phyloP scores from a whole-genome alignment of 768 basidiomycete genomes.

The Fomitopsis serialis region DNA sequence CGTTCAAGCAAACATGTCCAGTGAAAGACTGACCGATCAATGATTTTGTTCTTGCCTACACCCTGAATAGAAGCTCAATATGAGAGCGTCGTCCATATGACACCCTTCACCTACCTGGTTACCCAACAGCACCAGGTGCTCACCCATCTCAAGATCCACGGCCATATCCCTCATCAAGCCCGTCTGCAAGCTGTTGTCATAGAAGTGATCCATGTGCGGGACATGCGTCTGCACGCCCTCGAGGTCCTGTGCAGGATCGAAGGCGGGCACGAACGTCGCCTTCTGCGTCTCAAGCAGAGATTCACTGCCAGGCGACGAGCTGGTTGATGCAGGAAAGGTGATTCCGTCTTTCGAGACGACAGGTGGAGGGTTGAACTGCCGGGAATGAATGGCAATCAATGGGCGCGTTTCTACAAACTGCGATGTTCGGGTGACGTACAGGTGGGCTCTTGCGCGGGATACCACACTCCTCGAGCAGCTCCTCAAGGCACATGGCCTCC shows the following conservation, averaged over 20 bases:
- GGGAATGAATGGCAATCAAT: background rate
- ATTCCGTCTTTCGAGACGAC: constrained; percentile 32
- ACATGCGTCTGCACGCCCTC: constrained; percentile 54
- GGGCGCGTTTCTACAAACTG: too few relatives aligned
- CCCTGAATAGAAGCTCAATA: constrained; percentile 31
- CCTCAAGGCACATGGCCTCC: constrained; percentile 50
- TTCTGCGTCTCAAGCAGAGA: constrained; percentile 25
- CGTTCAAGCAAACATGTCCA: too few relatives aligned
- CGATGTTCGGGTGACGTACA: constrained; percentile 22
- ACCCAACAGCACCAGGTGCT: constrained; percentile 61
- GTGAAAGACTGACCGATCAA: constrained; percentile 47
- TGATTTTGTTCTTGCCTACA: constrained; percentile 68
- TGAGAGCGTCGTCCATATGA: background rate
- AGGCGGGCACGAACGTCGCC: constrained; percentile 40
- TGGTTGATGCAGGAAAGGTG: constrained; percentile 37
- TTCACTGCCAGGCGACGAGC: constrained; percentile 7
- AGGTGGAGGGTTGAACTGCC: constrained; percentile 46
- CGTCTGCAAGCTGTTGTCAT: constrained; percentile 64
- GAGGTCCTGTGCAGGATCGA: constrained; percentile 43
- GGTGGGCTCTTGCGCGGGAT: constrained; percentile 37
- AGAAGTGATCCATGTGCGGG: constrained; percentile 67
- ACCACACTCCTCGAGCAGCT: constrained; percentile 44
- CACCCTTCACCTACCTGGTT: constrained; percentile 44
- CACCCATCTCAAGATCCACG: constrained; percentile 55
- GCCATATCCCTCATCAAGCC: constrained; percentile 63